Evolutionary conservation across 371 early-diverging fungal genomes (phyloP), one percentile per base, ranked within the genome.

Genomic region (Circinella umbellata): DNA sequence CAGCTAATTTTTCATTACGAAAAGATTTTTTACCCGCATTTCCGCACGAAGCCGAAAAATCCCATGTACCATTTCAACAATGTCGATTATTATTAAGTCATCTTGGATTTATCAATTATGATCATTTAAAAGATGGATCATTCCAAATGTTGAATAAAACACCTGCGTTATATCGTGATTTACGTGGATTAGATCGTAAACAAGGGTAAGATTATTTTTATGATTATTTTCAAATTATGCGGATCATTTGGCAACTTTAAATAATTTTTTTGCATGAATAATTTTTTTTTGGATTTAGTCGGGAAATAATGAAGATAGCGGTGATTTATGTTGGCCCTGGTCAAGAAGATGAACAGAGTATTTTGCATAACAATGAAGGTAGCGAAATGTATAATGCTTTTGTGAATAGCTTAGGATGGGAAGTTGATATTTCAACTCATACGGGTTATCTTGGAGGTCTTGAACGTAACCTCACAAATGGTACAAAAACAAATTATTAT

Each of bases 281-380:
- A 6, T 37, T 14, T 37, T 17, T 34, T 15, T 5, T 20, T 71
- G 15, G 11, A 9, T 42, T 36, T 80, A 84, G 89, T 6, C 90
- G 94, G 4, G 98, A 97, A 75, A 90, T 89, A 0, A 89, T 96
- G 76, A 98, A 98, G 68, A 84, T 96, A 49, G 99, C 94, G 0
- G 69, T 98, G 1, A 74, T 97, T 4, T 98, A 98, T 79, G 96
- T 98, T n/a, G 94, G 88, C 0, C 87, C 88, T 17, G 96, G 94
- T 1, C 97, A 97, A 78, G 95, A 95, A 72, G 91, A 91, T 69
- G 97, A 96, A 69, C 81, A 86, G 8, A 83, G 83, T 51, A 95
- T 98, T n/a, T 77, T 98, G 53, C 85, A 83, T 63, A 98, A 98
- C 75, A 74, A 75, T 13, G 64, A 69, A 34, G 92, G 90, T 66